Evolutionary conservation across 2,329 filamentous ascomycete genomes (phyloP), one percentile per base, ranked within the genome.

Genomic region (Fusarium haematococcum): DNA sequence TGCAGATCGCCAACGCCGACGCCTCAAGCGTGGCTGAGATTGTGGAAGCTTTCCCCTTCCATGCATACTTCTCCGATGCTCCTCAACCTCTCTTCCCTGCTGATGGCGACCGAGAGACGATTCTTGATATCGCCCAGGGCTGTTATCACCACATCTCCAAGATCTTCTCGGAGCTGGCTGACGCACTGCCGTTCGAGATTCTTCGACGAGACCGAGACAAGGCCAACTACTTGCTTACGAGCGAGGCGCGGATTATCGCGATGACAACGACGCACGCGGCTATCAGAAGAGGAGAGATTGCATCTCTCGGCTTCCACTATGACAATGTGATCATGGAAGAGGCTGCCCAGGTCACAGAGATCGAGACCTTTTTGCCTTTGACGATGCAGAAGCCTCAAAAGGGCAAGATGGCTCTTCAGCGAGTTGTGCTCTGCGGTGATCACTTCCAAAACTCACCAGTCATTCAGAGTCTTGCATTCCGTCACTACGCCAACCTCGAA

Each of bases 251-350:
- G 39, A 97, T 99, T 72, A 93, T 99, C 74, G 97, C 97, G 67
- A 99, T 99, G 97, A 99, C 97, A 20, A 97, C 95, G 5, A 99
- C 97, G 0, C 97, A 99, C 82, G 97, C 97, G 6, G 97, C 97
- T 2, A 99, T 99, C 89, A 91, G 95, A 70, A 89, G 96, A 72
- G 91, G 94, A 73, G 96, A 98, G 79, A 98, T 99, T 77, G 93
- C 95, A 1, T 89, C 90, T 18, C 88, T 98, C n/a, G 95, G 95
- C 18, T 99, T 99, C 84, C 94, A 95, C 77, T 99, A 99, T 79
- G 95, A 98, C 85, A 99, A 98, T 74, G 93, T 99, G 14, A 89
- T 99, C 63, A 98, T 99, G 94, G 97, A 99, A 85, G 97, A 99
- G 87, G 96, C 97, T 6, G 97, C 97, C 14, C 97, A 99, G 80